phyloP scores from a whole-genome alignment of 2,329 filamentous ascomycete species.

The Onygenales sp. region DNA sequence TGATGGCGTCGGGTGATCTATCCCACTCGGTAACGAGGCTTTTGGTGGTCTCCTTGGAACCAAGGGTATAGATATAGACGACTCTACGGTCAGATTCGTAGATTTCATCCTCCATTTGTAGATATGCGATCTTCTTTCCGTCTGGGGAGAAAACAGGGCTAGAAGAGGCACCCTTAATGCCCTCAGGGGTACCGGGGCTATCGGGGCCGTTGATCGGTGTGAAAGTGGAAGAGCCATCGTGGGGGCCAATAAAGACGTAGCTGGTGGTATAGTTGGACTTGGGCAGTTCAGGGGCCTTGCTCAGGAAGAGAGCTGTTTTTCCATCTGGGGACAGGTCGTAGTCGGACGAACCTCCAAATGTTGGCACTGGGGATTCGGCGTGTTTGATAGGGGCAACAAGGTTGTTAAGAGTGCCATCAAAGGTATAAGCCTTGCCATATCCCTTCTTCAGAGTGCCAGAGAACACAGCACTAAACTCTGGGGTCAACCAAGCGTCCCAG shows the following conservation, averaged over 20 bases:
- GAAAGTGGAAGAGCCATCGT: slow-evolving; percentile 50
- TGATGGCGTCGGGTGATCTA: slow-evolving; percentile 40
- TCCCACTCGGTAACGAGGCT: slow-evolving; percentile 39
- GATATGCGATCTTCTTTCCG: slow-evolving; percentile 62
- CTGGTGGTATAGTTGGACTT: slow-evolving; percentile 62
- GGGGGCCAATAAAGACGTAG: slow-evolving; percentile 64
- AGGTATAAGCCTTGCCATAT: slow-evolving; percentile 19
- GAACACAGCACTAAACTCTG: slow-evolving; percentile 63
- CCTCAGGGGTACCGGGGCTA: slow-evolving; percentile 33
- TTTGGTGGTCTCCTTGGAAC: slow-evolving; percentile 26
- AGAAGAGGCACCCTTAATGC: slow-evolving; percentile 49
- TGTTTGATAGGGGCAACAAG: slow-evolving; percentile 29
- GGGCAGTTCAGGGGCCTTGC: slow-evolving; percentile 33
- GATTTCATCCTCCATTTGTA: slow-evolving; percentile 64
- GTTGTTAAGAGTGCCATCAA: slow-evolving; percentile 48
- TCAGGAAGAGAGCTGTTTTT: slow-evolving; percentile 31
- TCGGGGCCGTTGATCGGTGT: slow-evolving; percentile 33
- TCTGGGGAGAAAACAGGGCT: slow-evolving; percentile 65
- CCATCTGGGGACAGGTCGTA: slow-evolving; percentile 54
- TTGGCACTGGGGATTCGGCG: slow-evolving; percentile 39
- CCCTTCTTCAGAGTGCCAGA: slow-evolving; percentile 50
- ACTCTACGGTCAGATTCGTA: slow-evolving; percentile 70
- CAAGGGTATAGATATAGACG: slow-evolving; percentile 33
- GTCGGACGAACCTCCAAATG: slow-evolving; percentile 71
- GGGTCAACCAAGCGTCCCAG: slow-evolving; percentile 68